A percentile compares a stretch with the other conserved stretches of the same genome.
These are phyloP conservation scores for Trichosanthes cucumerina DNA, from an alignment of 306 rosid genomes.

Conservation along the genomic window DNA sequence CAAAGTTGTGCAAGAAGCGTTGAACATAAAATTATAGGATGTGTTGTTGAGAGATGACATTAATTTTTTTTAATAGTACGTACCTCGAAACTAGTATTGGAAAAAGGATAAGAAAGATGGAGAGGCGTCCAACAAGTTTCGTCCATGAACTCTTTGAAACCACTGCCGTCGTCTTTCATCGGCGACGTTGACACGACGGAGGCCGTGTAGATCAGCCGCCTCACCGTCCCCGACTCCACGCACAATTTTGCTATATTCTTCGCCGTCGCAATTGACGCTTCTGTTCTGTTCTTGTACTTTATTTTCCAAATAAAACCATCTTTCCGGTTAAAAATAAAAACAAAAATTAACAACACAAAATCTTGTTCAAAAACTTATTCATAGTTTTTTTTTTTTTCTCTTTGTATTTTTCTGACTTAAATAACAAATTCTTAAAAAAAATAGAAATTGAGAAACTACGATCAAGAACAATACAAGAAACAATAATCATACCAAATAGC, in stretches of 20 bases:
- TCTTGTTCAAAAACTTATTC: too few relatives aligned
- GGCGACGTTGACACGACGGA: conserved; percentile 23
- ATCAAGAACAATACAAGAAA: too few relatives aligned
- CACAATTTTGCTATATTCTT: conserved; percentile 19
- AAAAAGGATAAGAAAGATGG: conserved; percentile 9
- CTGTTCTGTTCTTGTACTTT: conserved; percentile 17
- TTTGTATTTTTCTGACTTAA: too few relatives aligned
- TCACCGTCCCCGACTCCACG: conserved; percentile 18
- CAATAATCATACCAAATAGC: too few relatives aligned
- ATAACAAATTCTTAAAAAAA: too few relatives aligned
- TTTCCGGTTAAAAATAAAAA: background rate
- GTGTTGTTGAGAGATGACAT: too few relatives aligned
- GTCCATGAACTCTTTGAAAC: conserved; percentile 24
- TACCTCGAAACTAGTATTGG: conserved; percentile 10
- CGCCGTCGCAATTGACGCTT: conserved; percentile 17
- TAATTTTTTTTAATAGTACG: background rate
- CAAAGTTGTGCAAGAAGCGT: too few relatives aligned
- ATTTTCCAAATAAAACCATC: background rate
- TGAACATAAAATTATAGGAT: too few relatives aligned
- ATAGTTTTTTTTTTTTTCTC: too few relatives aligned
- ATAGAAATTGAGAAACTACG: too few relatives aligned
- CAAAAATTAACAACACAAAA: too few relatives aligned
- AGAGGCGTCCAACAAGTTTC: conserved; percentile 38
- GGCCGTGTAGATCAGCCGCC: conserved; percentile 19
- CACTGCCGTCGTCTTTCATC: conserved; percentile 15